Conservation (phyloP, 768 basidiomycete genomes). For the Termitomyces sp. region DNA sequence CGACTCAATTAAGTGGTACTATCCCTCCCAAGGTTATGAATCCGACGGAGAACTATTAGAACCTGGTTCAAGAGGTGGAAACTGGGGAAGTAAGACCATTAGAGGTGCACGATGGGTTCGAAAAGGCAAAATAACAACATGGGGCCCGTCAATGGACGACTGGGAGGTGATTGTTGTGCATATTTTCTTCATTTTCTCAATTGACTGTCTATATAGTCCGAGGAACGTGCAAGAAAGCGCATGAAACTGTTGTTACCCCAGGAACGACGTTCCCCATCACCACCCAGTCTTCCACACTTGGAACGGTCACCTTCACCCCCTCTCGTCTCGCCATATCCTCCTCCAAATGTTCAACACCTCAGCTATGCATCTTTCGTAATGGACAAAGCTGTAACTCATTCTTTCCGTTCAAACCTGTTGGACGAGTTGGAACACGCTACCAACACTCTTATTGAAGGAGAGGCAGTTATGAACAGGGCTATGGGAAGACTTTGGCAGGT, state of each 20-base stretch:
- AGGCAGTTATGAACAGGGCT: conserved; percentile 65
- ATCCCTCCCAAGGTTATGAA: conserved; percentile 71
- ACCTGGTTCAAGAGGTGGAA: conserved; percentile 51
- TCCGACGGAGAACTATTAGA: conserved; percentile 55
- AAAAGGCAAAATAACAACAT: conserved; percentile 74
- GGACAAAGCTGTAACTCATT: conserved; percentile 79
- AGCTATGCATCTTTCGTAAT: conserved; percentile 82
- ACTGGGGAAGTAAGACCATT: conserved; percentile 79
- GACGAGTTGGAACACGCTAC: conserved; percentile 81
- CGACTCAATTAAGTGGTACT: conserved; percentile 80
- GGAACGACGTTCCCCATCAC: conserved; percentile 62
- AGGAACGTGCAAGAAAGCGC: conserved; percentile 81
- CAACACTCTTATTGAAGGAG: conserved; percentile 81
- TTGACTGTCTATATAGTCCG: conserved; percentile 43
- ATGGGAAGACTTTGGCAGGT: conserved; percentile 80
- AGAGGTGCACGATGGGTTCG: conserved; percentile 81
- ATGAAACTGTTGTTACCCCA: conserved; percentile 62
- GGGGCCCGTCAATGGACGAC: conserved; percentile 82
- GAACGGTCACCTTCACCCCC: conserved; percentile 75
- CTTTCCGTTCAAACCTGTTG: conserved; percentile 73
- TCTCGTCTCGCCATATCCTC: conserved; percentile 68
- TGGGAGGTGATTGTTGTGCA: conserved; percentile 60
- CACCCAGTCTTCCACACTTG: conserved; percentile 70
- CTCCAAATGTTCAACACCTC: conserved; percentile 61
- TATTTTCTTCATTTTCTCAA: conserved; percentile 3